These are phyloP conservation scores for Taphrina populina DNA, from an alignment of 1,139 yeast species.

Conservation along the genomic window DNA sequence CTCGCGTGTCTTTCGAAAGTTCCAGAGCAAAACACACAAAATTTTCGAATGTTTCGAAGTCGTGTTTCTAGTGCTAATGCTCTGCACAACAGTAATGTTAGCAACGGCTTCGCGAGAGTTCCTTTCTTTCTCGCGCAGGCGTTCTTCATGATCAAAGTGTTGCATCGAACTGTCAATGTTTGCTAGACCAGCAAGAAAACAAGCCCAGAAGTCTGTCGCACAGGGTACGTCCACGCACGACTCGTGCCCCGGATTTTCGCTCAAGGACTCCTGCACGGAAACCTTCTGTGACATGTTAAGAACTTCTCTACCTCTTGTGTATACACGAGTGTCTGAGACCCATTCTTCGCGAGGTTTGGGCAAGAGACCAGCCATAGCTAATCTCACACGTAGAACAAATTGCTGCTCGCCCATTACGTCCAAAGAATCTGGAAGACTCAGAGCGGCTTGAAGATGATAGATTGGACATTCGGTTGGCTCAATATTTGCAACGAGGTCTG, in stretches of 20 bases:
- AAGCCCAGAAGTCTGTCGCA: constrained; percentile 36
- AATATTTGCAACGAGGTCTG: constrained; percentile 22
- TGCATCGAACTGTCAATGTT: constrained; percentile 7
- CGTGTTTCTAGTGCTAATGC: constrained; percentile 18
- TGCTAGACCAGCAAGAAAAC: constrained; percentile 34
- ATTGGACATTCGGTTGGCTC: constrained; percentile 23
- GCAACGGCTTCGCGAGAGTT: constrained; percentile 21
- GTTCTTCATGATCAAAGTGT: constrained; percentile 1
- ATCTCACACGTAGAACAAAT: constrained; percentile 28
- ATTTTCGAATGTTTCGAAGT: constrained; percentile 2
- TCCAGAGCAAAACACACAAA: constrained; percentile 20
- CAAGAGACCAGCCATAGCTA: constrained; percentile 13
- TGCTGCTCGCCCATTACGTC: constrained; percentile 31
- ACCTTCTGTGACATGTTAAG: constrained; percentile 32
- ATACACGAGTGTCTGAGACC: constrained; percentile 34
- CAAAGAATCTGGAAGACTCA: constrained; percentile 22
- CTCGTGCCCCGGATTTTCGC: constrained; percentile 5
- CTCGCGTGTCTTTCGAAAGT: constrained; percentile 11
- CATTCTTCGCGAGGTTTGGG: constrained; percentile 29
- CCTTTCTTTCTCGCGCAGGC: constrained; percentile 9
- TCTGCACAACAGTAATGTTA: constrained; percentile 29
- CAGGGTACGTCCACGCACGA: constrained; percentile 33
- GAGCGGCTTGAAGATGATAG: constrained; percentile 24
- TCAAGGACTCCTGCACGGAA: constrained; percentile 7
- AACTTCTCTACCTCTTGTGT: constrained; percentile 31